Evolutionary conservation across 1,284 basidiomycete species (phyloP).

Genomic region (Marasmius oreades): DNA sequence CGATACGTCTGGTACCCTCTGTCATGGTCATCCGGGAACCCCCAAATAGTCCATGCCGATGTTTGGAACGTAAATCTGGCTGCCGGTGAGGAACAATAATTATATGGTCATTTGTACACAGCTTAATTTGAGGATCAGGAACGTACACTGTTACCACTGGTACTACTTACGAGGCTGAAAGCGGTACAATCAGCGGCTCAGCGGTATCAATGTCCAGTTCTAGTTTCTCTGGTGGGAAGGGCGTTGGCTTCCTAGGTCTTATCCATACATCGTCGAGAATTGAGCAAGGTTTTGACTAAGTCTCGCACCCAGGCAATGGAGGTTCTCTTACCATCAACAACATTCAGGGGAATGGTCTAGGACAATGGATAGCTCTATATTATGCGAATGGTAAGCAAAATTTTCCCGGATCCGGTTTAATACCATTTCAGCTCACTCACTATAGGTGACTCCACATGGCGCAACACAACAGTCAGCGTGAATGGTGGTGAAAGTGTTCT

Average conservation of each 20-base stretch:
- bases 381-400: conserved; percentile 45
- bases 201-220: conserved; percentile 40
- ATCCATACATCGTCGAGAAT: background rate
- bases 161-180: conserved; percentile 55
- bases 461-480: conserved; percentile 58
- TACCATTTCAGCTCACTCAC: background rate
- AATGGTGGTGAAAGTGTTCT: conserved; percentile 50
- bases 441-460: conserved; percentile 49
- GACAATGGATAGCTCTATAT: conserved; percentile 58
- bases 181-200: conserved; percentile 46
- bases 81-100: conserved; percentile 30
- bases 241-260: conserved; percentile 53
- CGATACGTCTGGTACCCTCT: conserved; percentile 62
- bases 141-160: conserved; percentile 49
- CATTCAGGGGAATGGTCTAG: conserved; percentile 50
- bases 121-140: conserved; percentile 22
- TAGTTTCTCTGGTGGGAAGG: conserved; percentile 50
- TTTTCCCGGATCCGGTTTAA: background rate
- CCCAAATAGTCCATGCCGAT: conserved; percentile 53
- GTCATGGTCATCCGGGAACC: conserved; percentile 48
- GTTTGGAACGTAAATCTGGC: conserved; percentile 53
- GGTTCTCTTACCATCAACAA: conserved; percentile 55
- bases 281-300: background rate
- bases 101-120: background rate
- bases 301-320: conserved; percentile 40